Evolutionary conservation across 106 monocot genomes (phyloP), one percentile per base, ranked within the genome.

Genomic region (Triglochin maritima): DNA sequence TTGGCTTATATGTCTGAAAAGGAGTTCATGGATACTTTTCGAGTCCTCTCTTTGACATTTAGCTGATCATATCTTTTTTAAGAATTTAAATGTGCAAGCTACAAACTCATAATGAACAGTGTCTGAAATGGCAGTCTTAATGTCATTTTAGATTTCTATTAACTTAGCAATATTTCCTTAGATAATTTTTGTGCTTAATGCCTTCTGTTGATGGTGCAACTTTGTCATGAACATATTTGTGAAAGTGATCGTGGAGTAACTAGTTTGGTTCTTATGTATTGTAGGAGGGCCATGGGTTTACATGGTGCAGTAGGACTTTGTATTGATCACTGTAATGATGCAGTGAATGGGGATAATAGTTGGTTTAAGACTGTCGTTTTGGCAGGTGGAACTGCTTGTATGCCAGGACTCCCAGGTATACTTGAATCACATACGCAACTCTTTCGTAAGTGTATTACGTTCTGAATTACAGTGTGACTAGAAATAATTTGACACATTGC

Each of bases 361-460:
- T 96, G 95, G 95, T 96, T 73, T 60, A 96, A 96, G 76, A 96
- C 87, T 61, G 65, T 96, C 13, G 81, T 96, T 57, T 77, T 96
- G 67, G 81, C 85, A 5, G 95, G 95, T 81, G 95, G 95, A 71
- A 87, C 85, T 50, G 74, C 90, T 56, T 90, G 87, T 63, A 85
- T 96, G 71, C 87, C 87, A 65, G 90, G 95, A 74, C 63, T 96
- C 6, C 67, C 95, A 69, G 95, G 95, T 90, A 83, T 51, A 52
- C 56, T 49, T 53, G 68, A 11, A 64, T 53, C 62, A 42, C 0
- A 29, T 29, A 29, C 29, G 29, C 29, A 29, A 29, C 29, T 29
- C 29, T 29, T 29, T 29, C 29, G 1, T 29, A 29, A 29, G 29
- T 29, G 29, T 29, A 29, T 29, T 29, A 29, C 29, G 29, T 29